A percentile compares a stretch with the other conserved stretches of the same genome.
Conservation (phyloP, 2,329 filamentous ascomycete species). For the Incumbomyces delicatus region DNA sequence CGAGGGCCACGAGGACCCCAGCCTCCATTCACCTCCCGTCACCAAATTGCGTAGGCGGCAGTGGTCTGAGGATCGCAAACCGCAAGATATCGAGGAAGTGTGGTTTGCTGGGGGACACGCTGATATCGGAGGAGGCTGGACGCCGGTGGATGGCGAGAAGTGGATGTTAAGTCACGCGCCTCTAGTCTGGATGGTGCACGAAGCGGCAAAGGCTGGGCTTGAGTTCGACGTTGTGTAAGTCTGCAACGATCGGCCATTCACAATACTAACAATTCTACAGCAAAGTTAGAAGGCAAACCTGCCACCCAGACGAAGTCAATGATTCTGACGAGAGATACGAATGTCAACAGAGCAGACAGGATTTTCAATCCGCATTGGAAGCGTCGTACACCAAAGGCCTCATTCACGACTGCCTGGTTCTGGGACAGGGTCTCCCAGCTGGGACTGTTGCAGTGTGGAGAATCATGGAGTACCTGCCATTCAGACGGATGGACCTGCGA, state of each 20-base stretch:
- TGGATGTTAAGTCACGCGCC: slow-evolving; percentile 57
- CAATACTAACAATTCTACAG: slow-evolving; percentile 4
- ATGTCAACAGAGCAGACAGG: slow-evolving; percentile 4
- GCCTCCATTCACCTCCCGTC: no score
- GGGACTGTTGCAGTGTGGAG: slow-evolving; percentile 59
- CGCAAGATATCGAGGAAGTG: slow-evolving; percentile 68
- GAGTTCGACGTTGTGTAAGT: slow-evolving; percentile 61
- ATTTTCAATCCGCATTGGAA: slow-evolving; percentile 51
- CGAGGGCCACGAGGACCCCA: no score
- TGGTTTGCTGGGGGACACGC: slow-evolving; percentile 67
- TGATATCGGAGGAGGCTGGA: slow-evolving; percentile 61
- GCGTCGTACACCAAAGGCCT: slow-evolving; percentile 35
- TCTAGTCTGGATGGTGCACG: slow-evolving; percentile 60
- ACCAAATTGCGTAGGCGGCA: slow-evolving; percentile 12
- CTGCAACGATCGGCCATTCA: slow-evolving; percentile 12
- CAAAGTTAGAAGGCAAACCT: slow-evolving; percentile 40
- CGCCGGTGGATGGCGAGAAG: slow-evolving; percentile 39
- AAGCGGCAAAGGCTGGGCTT: slow-evolving; percentile 56
- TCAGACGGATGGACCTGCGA: slow-evolving; percentile 69
- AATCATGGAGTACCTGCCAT: slow-evolving; percentile 72
- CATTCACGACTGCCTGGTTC: slow-evolving; percentile 64
- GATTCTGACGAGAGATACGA: slow-evolving; percentile 10
- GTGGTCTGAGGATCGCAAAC: slow-evolving; percentile 26
- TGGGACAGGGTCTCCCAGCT: slow-evolving; percentile 47
- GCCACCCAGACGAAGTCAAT: slow-evolving; percentile 35